Evolutionary conservation across 805 yeast genomes (phyloP).

Genomic region (Suhomyces faveliae): DNA sequence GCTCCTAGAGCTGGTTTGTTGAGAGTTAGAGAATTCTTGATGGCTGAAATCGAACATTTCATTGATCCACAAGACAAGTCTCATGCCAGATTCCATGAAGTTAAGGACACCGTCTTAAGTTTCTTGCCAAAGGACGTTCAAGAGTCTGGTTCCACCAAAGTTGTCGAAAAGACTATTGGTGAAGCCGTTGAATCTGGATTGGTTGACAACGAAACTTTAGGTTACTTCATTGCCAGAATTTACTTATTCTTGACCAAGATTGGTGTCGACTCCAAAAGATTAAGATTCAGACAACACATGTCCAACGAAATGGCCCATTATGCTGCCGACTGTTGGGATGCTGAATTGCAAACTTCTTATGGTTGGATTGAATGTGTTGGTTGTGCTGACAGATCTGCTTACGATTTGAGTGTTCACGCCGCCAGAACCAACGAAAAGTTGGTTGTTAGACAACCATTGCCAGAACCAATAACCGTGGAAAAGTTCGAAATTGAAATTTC

Average conservation of each 20-base stretch:
- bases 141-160: slow-evolving; percentile 75
- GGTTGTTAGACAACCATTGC: slow-evolving; percentile 87
- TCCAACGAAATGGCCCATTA: slow-evolving; percentile 99
- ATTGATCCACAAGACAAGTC: slow-evolving; percentile 90
- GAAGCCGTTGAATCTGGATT: slow-evolving; percentile 85
- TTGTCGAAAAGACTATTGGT: slow-evolving; percentile 68
- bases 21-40: slow-evolving; percentile 96
- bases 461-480: slow-evolving; percentile 81
- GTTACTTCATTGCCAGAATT: slow-evolving; percentile 94
- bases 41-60: slow-evolving; percentile 99
- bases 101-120: slow-evolving; percentile 66
- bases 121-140: slow-evolving; percentile 88
- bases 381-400: slow-evolving; percentile 99
- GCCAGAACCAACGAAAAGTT: slow-evolving; percentile 93
- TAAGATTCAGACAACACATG: slow-evolving; percentile 99
- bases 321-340: slow-evolving; percentile 99
- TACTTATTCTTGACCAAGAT: slow-evolving; percentile 78
- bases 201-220: slow-evolving; percentile 96
- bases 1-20: slow-evolving; percentile 97
- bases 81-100: slow-evolving; percentile 77
- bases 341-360: slow-evolving; percentile 89
- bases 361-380: slow-evolving; percentile 99
- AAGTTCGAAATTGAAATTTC: slow-evolving; percentile 81
- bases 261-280: slow-evolving; percentile 80
- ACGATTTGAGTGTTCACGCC: slow-evolving; percentile 92